phyloP scores from a whole-genome alignment of 2,329 filamentous ascomycete species.

The Aspergillus terreus region DNA sequence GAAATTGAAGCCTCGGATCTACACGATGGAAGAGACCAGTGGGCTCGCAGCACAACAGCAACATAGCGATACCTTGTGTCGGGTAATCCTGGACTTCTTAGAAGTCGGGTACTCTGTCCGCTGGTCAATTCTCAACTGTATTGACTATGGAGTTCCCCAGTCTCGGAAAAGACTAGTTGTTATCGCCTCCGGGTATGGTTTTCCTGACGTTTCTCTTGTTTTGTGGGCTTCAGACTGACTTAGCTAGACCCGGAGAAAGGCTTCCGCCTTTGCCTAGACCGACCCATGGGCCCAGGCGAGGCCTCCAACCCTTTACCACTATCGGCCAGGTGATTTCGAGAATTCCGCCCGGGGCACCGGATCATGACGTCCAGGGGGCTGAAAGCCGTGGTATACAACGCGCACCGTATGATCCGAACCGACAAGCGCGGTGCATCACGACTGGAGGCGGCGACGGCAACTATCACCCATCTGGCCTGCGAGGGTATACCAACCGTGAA shows the following conservation, averaged over 20 bases:
- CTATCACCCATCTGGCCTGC: constrained; percentile 61
- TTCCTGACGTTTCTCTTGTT: not conserved
- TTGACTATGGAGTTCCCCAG: constrained; percentile 51
- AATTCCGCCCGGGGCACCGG: constrained; percentile 37
- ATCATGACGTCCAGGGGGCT: constrained; percentile 40
- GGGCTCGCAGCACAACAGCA: constrained; percentile 58
- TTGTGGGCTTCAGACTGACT: not conserved
- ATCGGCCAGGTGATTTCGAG: constrained; percentile 40
- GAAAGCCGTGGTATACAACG: constrained; percentile 17
- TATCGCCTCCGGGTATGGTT: constrained; percentile 50
- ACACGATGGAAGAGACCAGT: constrained; percentile 76
- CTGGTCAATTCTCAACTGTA: constrained; percentile 59
- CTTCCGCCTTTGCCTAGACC: constrained; percentile 63
- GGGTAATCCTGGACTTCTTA: constrained; percentile 62
- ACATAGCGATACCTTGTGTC: constrained; percentile 49
- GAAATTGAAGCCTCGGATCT: constrained; percentile 60
- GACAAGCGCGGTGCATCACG: constrained; percentile 60
- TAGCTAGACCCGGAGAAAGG: constrained; percentile 63
- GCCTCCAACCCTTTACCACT: constrained; percentile 35
- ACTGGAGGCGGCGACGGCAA: constrained; percentile 57
- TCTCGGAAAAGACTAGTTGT: constrained; percentile 48
- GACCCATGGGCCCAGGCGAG: constrained; percentile 49
- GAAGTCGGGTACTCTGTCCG: constrained; percentile 64
- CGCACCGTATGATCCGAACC: constrained; percentile 45
- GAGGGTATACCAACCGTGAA: constrained; percentile 65